These are phyloP conservation scores for Dactylellina parvicollis DNA, from an alignment of 2,329 filamentous ascomycete species.

Conservation along the genomic window DNA sequence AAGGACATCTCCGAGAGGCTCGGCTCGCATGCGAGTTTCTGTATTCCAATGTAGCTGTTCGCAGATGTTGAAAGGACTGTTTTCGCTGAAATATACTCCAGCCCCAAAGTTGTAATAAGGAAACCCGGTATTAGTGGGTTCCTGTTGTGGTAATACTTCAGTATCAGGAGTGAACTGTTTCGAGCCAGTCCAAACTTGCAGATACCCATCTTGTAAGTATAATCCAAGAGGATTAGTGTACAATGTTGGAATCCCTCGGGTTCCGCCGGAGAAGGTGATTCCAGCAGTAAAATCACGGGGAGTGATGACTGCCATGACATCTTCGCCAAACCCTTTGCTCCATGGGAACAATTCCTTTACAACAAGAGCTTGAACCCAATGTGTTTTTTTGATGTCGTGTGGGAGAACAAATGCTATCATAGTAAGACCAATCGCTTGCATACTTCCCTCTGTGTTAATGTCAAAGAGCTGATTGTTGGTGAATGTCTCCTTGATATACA, in stretches of 20 bases:
- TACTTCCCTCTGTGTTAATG: constrained; percentile 25
- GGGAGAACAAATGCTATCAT: constrained; percentile 43
- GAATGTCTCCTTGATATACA: constrained; percentile 30
- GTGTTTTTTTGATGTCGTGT: constrained; percentile 34
- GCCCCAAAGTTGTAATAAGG: constrained; percentile 4
- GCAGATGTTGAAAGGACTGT: constrained; percentile 19
- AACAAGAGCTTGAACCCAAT: constrained; percentile 33
- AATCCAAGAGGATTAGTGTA: constrained; percentile 15
- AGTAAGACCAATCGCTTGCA: constrained; percentile 38
- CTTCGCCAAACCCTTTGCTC: constrained; percentile 15
- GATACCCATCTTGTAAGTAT: constrained; percentile 30
- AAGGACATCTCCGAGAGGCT: constrained; percentile 36
- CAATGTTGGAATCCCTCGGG: constrained; percentile 11
- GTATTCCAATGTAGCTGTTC: constrained; percentile 29
- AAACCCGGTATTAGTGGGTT: neutral
- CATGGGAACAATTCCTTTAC: constrained; percentile 44
- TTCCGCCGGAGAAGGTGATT: constrained; percentile 19
- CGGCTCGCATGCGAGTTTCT: constrained; percentile 21
- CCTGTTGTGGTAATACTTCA: neutral
- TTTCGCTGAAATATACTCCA: constrained; percentile 32
- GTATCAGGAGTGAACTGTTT: constrained; percentile 1
- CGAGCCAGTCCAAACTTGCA: constrained; percentile 34
- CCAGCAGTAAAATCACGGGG: constrained; percentile 22
- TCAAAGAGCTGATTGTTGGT: constrained; percentile 12
- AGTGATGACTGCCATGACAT: constrained; percentile 24